Percentiles rank a stretch among this genome's conserved stretches.
phyloP scores from a whole-genome alignment of 306 rosid species.

The Myrica gale region DNA sequence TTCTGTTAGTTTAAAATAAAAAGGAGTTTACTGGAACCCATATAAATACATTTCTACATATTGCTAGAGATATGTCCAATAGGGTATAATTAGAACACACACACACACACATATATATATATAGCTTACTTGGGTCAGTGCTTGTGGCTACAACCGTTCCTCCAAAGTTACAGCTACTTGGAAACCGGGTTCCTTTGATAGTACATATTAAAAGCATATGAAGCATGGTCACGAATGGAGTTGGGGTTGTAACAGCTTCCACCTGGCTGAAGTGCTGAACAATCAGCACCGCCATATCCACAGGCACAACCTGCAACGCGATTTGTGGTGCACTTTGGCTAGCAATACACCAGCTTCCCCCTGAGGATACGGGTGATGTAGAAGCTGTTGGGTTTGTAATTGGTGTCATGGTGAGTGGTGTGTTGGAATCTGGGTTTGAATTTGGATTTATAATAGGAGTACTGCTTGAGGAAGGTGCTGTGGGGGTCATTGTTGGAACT shows the following conservation, averaged over 20 bases:
- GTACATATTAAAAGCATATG: conserved; percentile 73
- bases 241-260: conserved; percentile 64
- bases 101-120: too few species aligned
- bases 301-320: conserved; percentile 76
- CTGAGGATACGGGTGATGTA: conserved; percentile 38
- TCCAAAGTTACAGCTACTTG: conserved; percentile 81
- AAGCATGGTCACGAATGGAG: conserved; percentile 60
- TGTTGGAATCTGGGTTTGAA: conserved; percentile 58
- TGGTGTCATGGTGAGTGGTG: conserved; percentile 55
- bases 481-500: conserved; percentile 62
- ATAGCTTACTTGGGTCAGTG: conserved; percentile 70
- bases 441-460: conserved; percentile 57
- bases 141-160: conserved; percentile 75
- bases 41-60: background rate
- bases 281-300: conserved; percentile 70
- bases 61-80: background rate
- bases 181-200: conserved; percentile 72
- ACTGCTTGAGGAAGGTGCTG: conserved; percentile 34
- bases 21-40: background rate
- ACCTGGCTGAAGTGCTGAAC: conserved; percentile 64
- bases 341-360: conserved; percentile 80
- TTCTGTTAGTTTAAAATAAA: background rate
- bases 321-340: conserved; percentile 54
- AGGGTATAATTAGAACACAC: background rate
- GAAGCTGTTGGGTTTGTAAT: conserved; percentile 39